Conservation (phyloP, 1,139 yeast genomes). For the Magnusiomyces sp. region DNA sequence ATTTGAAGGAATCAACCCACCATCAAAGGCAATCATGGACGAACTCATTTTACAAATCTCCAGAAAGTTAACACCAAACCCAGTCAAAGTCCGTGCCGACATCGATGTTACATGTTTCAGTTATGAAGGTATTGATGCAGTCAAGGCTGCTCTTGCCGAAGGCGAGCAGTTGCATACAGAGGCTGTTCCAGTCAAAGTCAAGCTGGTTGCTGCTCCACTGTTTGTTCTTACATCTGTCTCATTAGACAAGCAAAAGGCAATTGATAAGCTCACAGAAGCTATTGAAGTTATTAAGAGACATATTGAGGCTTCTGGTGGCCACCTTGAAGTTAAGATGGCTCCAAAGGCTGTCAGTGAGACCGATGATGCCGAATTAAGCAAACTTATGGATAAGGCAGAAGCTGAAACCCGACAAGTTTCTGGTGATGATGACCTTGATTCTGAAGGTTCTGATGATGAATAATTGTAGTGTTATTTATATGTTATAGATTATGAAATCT, state of each 20-base stretch:
- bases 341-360: conserved; percentile 98
- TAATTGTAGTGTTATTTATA: neutral
- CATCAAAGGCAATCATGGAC: conserved; percentile 61
- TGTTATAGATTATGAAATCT: too few relatives aligned
- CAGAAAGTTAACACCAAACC: conserved; percentile 94
- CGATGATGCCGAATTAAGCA: conserved; percentile 96
- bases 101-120: conserved; percentile 95
- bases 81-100: conserved; percentile 95
- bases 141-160: conserved; percentile 75
- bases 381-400: conserved; percentile 73
- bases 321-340: conserved; percentile 89
- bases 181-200: conserved; percentile 75
- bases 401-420: conserved; percentile 55
- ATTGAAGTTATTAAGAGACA: conserved; percentile 64
- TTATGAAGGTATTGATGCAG: conserved; percentile 97
- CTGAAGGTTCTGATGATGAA: conserved; percentile 28
- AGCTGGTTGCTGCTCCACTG: conserved; percentile 95
- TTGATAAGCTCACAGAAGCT: conserved; percentile 68
- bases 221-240: conserved; percentile 91
- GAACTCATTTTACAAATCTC: conserved; percentile 82
- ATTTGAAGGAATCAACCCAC: conserved; percentile 71
- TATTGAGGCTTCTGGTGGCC: conserved; percentile 72
- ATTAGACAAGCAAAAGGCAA: conserved; percentile 82
- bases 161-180: conserved; percentile 85
- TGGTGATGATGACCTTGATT: conserved; percentile 49